These are phyloP conservation scores for Nemania abortiva DNA, from an alignment of 2,329 filamentous ascomycete species.

Conservation along the genomic window DNA sequence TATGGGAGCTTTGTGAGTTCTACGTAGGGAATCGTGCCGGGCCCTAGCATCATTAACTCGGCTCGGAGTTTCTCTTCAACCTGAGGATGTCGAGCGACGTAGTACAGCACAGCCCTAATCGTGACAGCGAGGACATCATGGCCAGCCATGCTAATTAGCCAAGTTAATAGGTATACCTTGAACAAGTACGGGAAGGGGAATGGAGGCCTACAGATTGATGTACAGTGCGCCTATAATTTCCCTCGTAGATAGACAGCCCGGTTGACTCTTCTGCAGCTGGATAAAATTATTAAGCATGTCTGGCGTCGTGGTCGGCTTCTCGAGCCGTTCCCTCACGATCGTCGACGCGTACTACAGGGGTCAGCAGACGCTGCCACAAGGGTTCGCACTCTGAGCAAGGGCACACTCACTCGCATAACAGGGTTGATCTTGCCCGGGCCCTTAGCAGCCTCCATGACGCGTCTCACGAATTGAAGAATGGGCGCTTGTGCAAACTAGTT, in stretches of 20 bases:
- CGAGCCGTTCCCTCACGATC: slow-evolving; percentile 1
- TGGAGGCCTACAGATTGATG: slow-evolving; percentile 11
- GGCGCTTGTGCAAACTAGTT: slow-evolving; percentile 1
- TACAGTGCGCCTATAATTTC: slow-evolving; percentile 11
- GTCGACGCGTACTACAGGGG: background rate
- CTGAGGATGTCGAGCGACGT: slow-evolving; percentile 1
- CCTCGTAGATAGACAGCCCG: background rate
- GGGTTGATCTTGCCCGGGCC: background rate
- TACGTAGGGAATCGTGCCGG: background rate
- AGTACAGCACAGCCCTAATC: slow-evolving; percentile 18
- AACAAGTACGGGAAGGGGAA: background rate
- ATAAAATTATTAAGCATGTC: slow-evolving; percentile 11
- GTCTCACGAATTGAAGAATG: slow-evolving; percentile 2
- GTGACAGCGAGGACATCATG: slow-evolving; percentile 27
- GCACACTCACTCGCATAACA: background rate
- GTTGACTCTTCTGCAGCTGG: background rate
- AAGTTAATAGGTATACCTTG: background rate
- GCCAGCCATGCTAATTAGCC: slow-evolving; percentile 16
- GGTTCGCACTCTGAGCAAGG: background rate
- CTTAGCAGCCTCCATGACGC: background rate
- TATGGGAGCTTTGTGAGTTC: slow-evolving; percentile 23
- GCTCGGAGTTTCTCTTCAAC: slow-evolving; percentile 14
- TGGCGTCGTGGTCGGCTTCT: background rate
- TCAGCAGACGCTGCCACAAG: background rate
- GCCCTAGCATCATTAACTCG: background rate